phyloP scores from a whole-genome alignment of 192 early-diverging fungal species.

The Backusella tarrabulga region DNA sequence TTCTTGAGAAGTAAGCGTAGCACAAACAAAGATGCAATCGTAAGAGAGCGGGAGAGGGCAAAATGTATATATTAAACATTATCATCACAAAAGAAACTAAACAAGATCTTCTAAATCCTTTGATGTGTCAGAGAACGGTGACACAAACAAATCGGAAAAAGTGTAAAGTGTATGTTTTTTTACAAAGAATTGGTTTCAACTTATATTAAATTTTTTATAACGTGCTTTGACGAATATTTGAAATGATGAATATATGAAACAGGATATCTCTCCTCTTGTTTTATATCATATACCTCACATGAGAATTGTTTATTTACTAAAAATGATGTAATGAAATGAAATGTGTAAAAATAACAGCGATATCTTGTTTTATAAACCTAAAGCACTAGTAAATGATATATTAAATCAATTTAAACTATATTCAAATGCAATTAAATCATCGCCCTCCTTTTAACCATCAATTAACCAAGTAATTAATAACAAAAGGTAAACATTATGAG shows the following conservation, averaged over 20 bases:
- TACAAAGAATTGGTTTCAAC: neutral
- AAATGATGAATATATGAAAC: neutral
- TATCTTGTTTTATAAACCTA: neutral
- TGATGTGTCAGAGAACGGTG: neutral
- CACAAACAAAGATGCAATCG: slow-evolving; percentile 8
- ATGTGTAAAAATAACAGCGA: neutral
- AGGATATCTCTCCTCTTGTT: neutral
- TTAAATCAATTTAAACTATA: too few relatives aligned
- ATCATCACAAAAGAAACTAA: neutral
- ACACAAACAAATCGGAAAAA: neutral
- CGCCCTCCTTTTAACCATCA: too few relatives aligned
- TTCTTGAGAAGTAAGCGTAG: neutral
- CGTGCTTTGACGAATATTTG: neutral
- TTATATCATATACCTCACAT: neutral
- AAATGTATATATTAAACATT: neutral
- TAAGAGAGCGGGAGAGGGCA: neutral
- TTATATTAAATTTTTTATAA: neutral
- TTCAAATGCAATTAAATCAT: neutral
- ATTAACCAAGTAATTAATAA: too few relatives aligned
- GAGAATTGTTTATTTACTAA: neutral
- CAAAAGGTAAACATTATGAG: too few relatives aligned
- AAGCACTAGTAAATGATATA: too few relatives aligned
- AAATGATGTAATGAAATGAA: neutral
- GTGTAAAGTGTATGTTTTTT: neutral
- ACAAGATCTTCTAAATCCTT: neutral